A percentile compares a stretch with the other conserved stretches of the same genome.
Conservation (phyloP, 2,329 filamentous ascomycete species). For the Immersiporthe knoxdaviesiana region DNA sequence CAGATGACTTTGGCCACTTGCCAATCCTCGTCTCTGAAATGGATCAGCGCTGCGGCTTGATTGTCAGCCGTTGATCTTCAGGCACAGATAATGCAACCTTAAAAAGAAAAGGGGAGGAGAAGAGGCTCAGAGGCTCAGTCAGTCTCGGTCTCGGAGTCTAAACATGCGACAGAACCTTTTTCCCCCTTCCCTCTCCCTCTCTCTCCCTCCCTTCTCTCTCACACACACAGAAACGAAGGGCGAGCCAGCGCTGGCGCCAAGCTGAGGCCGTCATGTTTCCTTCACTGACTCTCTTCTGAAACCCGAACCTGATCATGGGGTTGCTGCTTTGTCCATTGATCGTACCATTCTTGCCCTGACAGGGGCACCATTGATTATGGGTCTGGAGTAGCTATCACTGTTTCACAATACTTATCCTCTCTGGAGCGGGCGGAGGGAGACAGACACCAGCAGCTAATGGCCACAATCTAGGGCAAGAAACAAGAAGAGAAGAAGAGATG, state of each 20-base stretch:
- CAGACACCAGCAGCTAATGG: neutral
- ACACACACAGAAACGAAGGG: neutral
- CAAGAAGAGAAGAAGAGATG: neutral
- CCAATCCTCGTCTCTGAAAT: neutral
- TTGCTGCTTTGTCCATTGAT: neutral
- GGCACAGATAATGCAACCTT: slow-evolving; percentile 5
- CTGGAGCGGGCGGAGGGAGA: neutral
- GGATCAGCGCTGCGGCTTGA: neutral
- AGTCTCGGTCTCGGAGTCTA: slow-evolving; percentile 2
- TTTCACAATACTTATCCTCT: neutral
- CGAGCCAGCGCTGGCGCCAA: neutral
- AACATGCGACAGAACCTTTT: neutral
- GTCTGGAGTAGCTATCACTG: neutral
- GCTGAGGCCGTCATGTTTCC: neutral
- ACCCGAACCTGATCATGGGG: neutral
- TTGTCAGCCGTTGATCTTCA: neutral
- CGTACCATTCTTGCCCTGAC: neutral
- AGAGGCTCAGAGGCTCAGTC: neutral
- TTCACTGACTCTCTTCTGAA: neutral
- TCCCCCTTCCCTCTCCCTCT: neutral
- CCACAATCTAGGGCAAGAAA: neutral
- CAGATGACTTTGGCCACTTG: neutral
- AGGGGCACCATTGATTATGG: neutral
- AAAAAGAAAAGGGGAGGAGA: neutral
- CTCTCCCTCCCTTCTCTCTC: neutral